These are phyloP conservation scores for Ensete ventricosum DNA, from an alignment of 176 grass and related monocot genomes.

Conservation along the genomic window DNA sequence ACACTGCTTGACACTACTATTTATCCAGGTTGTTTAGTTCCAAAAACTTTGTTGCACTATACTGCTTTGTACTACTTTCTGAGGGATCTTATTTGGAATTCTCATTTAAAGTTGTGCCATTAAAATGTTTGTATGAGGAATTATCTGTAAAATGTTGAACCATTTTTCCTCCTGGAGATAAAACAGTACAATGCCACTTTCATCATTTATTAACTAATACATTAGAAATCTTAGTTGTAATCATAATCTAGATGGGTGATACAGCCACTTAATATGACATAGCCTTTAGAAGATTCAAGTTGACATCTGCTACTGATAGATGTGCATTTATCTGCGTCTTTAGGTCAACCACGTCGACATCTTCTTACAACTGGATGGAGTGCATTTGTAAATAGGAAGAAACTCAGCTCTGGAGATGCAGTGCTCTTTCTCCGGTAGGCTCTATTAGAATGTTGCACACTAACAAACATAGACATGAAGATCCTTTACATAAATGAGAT, in stretches of 20 bases:
- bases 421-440: constrained; percentile 82
- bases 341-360: constrained; percentile 97
- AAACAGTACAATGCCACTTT: no score
- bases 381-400: constrained; percentile 97
- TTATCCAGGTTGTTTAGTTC: not conserved
- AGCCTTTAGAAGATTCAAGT: not conserved
- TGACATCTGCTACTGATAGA: not conserved
- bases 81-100: not conserved
- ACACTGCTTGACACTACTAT: not conserved
- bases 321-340: constrained; percentile 13
- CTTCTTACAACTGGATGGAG: constrained; percentile 99
- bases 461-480: not conserved
- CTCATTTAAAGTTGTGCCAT: not conserved
- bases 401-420: constrained; percentile 80
- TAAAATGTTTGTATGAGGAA: not conserved
- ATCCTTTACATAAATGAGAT: not conserved
- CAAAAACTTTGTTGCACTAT: not conserved
- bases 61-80: not conserved
- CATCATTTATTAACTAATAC: no score
- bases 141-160: no score
- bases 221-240: no score
- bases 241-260: not conserved
- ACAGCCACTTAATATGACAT: not conserved
- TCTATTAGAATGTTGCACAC: not conserved
- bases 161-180: no score